These are phyloP conservation scores for Globisporangium perplexum DNA, from an alignment of 352 stramenopile genomes.

Conservation along the genomic window DNA sequence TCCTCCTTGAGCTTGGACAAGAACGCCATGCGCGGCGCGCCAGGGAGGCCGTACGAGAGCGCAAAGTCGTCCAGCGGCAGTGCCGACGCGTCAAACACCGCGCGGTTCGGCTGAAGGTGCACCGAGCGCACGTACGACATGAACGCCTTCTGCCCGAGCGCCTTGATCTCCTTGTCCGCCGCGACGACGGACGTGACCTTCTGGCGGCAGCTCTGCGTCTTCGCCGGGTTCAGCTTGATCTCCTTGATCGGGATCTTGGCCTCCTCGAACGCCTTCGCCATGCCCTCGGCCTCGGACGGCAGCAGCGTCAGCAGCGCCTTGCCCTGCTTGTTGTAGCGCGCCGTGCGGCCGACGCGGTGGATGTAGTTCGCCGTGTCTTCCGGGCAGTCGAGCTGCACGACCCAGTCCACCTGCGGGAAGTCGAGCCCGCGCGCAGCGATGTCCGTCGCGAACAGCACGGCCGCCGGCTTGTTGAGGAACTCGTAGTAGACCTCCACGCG, in stretches of 20 bases:
- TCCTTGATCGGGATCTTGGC: constrained; percentile 95
- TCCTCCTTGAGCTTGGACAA: constrained; percentile 77
- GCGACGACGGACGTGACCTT: constrained; percentile 92
- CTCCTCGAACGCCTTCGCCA: constrained; percentile 83
- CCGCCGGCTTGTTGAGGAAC: constrained; percentile 92
- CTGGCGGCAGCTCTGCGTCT: constrained; percentile 91
- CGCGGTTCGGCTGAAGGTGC: constrained; percentile 93
- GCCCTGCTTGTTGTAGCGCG: constrained; percentile 93
- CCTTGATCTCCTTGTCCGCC: constrained; percentile 92
- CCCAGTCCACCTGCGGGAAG: constrained; percentile 99
- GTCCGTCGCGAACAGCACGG: constrained; percentile 98
- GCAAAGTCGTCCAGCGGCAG: constrained; percentile 93
- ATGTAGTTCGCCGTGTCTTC: constrained; percentile 98
- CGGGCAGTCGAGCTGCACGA: constrained; percentile 96
- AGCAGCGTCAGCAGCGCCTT: constrained; percentile 92
- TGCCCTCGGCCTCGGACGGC: constrained; percentile 87
- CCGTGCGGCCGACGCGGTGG: constrained; percentile 96
- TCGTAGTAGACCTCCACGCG: constrained; percentile 99
- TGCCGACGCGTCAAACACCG: constrained; percentile 90
- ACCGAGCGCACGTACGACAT: constrained; percentile 97
- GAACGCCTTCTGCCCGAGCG: constrained; percentile 97
- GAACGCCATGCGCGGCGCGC: constrained; percentile 91
- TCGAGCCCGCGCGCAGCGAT: constrained; percentile 97
- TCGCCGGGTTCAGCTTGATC: constrained; percentile 95
- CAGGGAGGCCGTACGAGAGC: constrained; percentile 90